Base-by-base conservation (phyloP, 495 filamentous ascomycete species). In the Trichoderma reesei region DNA sequence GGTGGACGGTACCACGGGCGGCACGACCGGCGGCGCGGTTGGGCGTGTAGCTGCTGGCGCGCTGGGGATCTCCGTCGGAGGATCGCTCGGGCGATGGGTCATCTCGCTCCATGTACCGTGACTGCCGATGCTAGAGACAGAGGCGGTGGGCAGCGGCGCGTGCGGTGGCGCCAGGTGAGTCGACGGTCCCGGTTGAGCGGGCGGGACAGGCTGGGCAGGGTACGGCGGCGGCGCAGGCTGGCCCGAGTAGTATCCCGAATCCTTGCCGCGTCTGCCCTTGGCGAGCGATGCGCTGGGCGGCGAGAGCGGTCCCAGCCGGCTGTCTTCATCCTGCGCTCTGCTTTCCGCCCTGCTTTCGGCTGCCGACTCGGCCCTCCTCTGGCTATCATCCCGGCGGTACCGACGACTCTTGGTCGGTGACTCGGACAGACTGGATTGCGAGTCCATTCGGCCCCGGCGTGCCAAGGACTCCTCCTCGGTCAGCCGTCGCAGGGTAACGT, bases 401-500 rank as follows among this genome's bases (percentile, higher is more conserved):
- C 80, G 72, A 54, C 75, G 69, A 26, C 70, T 34, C 61, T 63
- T 67, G 18, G 73, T 75, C 1, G 77, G 73, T 10, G 76, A 73
- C 33, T 79, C 81, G 18, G 77, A 80, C 11, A 78, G 65, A 65
- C 75, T 82, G 64, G 76, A 79, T n/a, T 79, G 67, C 31, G 79
- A 82, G 66, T 80, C 76, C n/a, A 16, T 48, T 48, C 44, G 44
- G 16, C 44, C 16, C 16, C 44, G 13, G 14, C 44, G 44, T 18
- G 44, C 44, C 44, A 48, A 48, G 8, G 44, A 18, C 44, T 48
- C 44, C 44, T 48, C 44, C 44, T 48, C 44, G 20, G 44, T 8
- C 67, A 64, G 18, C 68, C 67, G 16, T 72, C 70, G 83, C 20
- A 96, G 79, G 11, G 91, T 96, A 59, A 96, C 86, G 68, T 91